Percentiles rank a stretch among this genome's conserved stretches.
phyloP scores from a whole-genome alignment of 352 stramenopile species.

The Globisporangium spiculum region DNA sequence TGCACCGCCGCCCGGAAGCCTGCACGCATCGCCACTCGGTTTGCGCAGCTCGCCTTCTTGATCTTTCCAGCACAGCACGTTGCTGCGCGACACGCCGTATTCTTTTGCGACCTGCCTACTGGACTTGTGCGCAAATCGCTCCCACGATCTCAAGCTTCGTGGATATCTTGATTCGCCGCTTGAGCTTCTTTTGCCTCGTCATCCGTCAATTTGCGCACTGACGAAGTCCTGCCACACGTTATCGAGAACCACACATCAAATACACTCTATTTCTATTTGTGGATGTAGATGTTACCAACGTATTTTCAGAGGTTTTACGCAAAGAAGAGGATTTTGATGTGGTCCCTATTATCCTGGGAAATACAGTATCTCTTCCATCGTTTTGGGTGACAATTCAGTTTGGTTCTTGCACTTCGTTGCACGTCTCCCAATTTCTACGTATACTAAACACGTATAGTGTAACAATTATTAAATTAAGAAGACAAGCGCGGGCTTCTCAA shows the following conservation, averaged over 20 bases:
- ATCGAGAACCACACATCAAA: not conserved
- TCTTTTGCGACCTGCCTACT: not conserved
- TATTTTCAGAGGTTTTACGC: no score
- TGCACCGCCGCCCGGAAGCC: not conserved
- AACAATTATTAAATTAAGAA: no score
- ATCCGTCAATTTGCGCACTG: not conserved
- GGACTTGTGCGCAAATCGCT: not conserved
- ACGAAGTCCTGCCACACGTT: not conserved
- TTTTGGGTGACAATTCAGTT: no score
- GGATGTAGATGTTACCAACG: no score
- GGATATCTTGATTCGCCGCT: not conserved
- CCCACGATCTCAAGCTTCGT: not conserved
- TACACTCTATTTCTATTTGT: not conserved
- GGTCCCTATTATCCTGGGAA: slow-evolving; percentile 2
- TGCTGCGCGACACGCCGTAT: not conserved
- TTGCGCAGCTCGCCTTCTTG: not conserved
- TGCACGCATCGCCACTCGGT: not conserved
- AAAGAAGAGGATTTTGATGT: not conserved
- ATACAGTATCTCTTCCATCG: not conserved
- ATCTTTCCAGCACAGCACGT: not conserved
- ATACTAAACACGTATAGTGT: no score
- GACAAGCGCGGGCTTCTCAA: no score
- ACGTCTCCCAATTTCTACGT: no score
- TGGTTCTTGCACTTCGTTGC: no score
- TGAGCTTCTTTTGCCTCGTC: not conserved